Evolutionary conservation across 345 rosid species (phyloP).

Genomic region (Eucalyptus marginata): DNA sequence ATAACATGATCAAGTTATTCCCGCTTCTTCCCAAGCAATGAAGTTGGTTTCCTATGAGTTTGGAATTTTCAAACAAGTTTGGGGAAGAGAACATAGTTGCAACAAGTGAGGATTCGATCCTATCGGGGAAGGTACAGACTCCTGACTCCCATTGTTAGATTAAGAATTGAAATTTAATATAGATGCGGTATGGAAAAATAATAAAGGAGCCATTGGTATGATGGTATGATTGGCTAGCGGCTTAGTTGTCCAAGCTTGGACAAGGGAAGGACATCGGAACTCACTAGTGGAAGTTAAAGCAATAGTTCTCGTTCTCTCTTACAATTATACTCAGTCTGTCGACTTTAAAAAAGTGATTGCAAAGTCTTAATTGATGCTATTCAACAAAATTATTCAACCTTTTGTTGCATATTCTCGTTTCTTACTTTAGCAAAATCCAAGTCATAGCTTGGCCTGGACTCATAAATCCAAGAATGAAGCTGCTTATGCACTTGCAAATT

Average conservation of each 20-base stretch:
- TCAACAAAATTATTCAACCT: not conserved
- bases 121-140: not conserved
- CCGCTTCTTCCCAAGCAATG: too few relatives aligned
- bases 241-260: not conserved
- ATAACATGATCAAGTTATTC: too few relatives aligned
- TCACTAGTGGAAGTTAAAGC: too few relatives aligned
- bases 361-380: too few relatives aligned
- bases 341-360: too few relatives aligned
- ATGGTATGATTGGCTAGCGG: not conserved
- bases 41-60: not conserved
- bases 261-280: not conserved
- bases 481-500: too few relatives aligned
- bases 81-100: not conserved
- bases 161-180: too few relatives aligned
- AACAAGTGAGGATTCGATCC: not conserved
- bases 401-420: rapidly evolving
- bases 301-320: not conserved
- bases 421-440: not conserved
- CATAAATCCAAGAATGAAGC: too few relatives aligned
- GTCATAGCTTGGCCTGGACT: not conserved
- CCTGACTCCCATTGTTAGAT: rapidly evolving
- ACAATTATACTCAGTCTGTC: rapidly evolving
- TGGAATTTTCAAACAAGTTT: not conserved
- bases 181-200: not conserved
- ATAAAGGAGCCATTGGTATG: not conserved